Evolutionary conservation across 2,329 filamentous ascomycete species (phyloP).

Genomic region (Aschersonia sp.): DNA sequence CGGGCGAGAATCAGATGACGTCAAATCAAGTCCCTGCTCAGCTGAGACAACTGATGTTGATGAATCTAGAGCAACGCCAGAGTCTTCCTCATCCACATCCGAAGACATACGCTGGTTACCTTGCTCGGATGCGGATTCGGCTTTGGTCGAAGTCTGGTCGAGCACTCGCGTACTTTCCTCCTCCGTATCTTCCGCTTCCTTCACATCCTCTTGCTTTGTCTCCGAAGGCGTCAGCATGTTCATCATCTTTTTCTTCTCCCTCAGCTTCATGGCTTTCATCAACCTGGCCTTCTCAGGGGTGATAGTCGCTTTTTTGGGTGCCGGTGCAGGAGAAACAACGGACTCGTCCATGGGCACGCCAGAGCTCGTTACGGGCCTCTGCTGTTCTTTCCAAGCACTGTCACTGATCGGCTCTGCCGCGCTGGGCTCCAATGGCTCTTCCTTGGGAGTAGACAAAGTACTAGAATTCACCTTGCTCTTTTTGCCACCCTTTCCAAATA

Average conservation of each 20-base stretch:
- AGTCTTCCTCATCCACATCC: conserved; percentile 41
- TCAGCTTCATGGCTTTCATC: conserved; percentile 85
- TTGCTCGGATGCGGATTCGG: conserved; percentile 11
- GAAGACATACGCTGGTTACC: conserved; percentile 21
- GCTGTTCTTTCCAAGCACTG: conserved; percentile 1
- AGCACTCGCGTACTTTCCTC: conserved; percentile 3
- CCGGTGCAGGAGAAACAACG: conserved; percentile 21
- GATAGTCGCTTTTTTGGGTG: conserved; percentile 37
- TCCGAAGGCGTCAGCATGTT: conserved; percentile 1
- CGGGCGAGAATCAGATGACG: conserved; percentile 41
- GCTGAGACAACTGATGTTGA: conserved; percentile 23
- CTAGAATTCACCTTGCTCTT: conserved; percentile 21
- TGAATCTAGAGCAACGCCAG: conserved; percentile 36
- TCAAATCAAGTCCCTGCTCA: conserved; percentile 32
- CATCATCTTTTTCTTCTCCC: conserved; percentile 58
- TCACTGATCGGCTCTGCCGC: conserved; percentile 14
- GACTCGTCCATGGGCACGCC: conserved; percentile 25
- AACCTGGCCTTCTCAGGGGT: conserved; percentile 82
- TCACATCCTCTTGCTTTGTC: conserved; percentile 3
- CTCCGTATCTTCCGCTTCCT: conserved; percentile 6
- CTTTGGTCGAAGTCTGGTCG: conserved; percentile 11
- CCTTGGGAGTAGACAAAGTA: conserved; percentile 14
- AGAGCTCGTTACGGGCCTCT: conserved; percentile 29
- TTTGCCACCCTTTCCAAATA: conserved; percentile 43
- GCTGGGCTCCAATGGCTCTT: conserved; percentile 21